Evolutionary conservation across 2,329 filamentous ascomycete species (phyloP), one percentile per base, ranked within the genome.

Genomic region (Tolypocladium guangdongense): DNA sequence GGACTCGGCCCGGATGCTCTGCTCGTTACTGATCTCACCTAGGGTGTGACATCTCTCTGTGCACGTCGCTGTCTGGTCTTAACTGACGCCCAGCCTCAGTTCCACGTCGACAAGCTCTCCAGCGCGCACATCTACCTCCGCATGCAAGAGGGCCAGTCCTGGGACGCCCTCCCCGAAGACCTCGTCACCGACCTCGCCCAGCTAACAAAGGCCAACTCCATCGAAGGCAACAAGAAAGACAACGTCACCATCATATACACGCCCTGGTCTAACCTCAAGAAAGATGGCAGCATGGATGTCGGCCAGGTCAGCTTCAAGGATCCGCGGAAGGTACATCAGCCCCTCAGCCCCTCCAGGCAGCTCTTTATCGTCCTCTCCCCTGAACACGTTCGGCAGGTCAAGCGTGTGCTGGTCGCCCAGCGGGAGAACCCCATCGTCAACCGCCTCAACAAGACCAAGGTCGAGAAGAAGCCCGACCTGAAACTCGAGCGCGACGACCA

Each of bases 161-260:
- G 93, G 93, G 90, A 96, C 50, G 71, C 77, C 45, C 89, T 99
- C 55, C 84, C 88, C 0, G 66, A 82, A 56, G 81, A 82, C 4
- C 78, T 99, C 32, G 67, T 99, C 55, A 81, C 78, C 59, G 93
- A 99, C 71, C 90, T 93, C 63, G 93, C 88, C n/a, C 93, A 99
- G 71, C 78, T 99, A 63, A 99, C 93, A 54, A 99, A 99, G 73
- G 93, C 93, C 57, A 99, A 99, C 73, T 96, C 90, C 54, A 99
- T 99, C 63, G 93, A 99, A 91, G 88, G 93, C 58, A 99, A 99
- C 76, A 99, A 99, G 73, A 97, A 96, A 71, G 92, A 97, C 70
- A 97, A 97, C 71, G 77, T 99, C 63, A 95, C 90, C 18, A 71
- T 99, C 65, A 95, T 99, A 65, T 99, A 99, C 74, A 99, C 93